Conservation (phyloP, 768 basidiomycete species). For the Tephrocybe sp. region DNA sequence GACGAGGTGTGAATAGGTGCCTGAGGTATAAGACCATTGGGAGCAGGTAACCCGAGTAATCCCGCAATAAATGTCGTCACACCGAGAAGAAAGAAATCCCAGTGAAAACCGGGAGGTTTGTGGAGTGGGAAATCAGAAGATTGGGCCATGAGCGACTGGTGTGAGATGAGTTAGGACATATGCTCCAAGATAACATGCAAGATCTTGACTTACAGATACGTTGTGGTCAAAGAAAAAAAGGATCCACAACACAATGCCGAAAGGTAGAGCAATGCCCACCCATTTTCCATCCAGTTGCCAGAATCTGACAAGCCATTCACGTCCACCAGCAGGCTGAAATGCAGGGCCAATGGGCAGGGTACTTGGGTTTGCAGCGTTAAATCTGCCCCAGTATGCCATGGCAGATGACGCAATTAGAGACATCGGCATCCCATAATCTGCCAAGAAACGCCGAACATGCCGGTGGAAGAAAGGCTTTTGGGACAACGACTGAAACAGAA, state of each 20-base stretch:
- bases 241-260: constrained; percentile 85
- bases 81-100: constrained; percentile 89
- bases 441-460: constrained; percentile 69
- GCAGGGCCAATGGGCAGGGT: constrained; percentile 69
- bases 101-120: constrained; percentile 88
- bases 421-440: constrained; percentile 91
- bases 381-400: constrained; percentile 85
- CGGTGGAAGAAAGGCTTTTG: constrained; percentile 67
- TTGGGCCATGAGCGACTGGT: constrained; percentile 87
- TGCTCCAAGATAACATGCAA: neutral
- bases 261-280: constrained; percentile 87
- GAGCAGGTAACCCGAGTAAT: constrained; percentile 82
- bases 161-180: constrained; percentile 3
- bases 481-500: constrained; percentile 69
- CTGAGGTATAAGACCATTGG: constrained; percentile 81
- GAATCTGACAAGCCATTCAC: constrained; percentile 83
- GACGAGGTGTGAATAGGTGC: constrained; percentile 93
- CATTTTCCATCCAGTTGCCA: constrained; percentile 89
- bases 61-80: constrained; percentile 88
- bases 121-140: constrained; percentile 83
- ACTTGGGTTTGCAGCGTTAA: constrained; percentile 54
- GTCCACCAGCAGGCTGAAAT: constrained; percentile 67
- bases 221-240: constrained; percentile 96
- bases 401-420: constrained; percentile 72
- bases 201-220: constrained; percentile 64